Base-by-base conservation (phyloP, 495 filamentous ascomycete species). In the Pyronema domesticum region DNA sequence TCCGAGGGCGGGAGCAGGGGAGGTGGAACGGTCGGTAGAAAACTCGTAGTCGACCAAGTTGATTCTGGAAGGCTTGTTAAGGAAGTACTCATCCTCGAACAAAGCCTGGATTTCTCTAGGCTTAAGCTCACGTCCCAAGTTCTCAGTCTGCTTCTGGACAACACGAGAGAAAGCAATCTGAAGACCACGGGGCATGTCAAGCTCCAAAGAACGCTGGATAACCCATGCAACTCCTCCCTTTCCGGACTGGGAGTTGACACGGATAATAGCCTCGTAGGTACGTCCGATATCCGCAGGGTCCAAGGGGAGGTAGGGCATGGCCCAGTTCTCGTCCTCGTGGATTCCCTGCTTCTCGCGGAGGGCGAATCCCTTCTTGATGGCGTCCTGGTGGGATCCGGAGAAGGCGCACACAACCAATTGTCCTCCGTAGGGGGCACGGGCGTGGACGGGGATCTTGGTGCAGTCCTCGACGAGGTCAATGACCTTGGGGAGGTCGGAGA, bases 191-290 rank as follows among this genome's bases (percentile, higher is more conserved):
- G 91, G 91, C 57, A 96, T 76, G 69, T 95, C 91, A 58, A 96
- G 84, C 61, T 95, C 79, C 55, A 96, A 76, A 46, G 80, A 78
- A 46, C 83, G 83, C 64, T 86, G 80, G 66, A 98, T 89, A 59
- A 95, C 81, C 87, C 86, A 96, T 40, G 91, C 89, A 55, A 86
- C 82, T 59, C 91, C 91, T 53, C 89, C 91, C 71, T 98, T 98
- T 52, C 91, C 91, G 57, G 80, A 85, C 66, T 98, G 91, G 18
- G 84, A 89, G 70, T 96, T 98, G 74, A 96, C 91, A 34, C 89
- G 85, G 67, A 98, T 98, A 67, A 95, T 83, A 40, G 89, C 89
- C 70, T 95, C 89, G 74, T 95, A 95, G 33, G 83, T 95, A 9
- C 89, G 80, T 19, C 91, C 91, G 53, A 96, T 95, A 70, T 95